These are phyloP conservation scores for Ilex paraguariensis DNA, from an alignment of 305 asterid species.

Conservation along the genomic window DNA sequence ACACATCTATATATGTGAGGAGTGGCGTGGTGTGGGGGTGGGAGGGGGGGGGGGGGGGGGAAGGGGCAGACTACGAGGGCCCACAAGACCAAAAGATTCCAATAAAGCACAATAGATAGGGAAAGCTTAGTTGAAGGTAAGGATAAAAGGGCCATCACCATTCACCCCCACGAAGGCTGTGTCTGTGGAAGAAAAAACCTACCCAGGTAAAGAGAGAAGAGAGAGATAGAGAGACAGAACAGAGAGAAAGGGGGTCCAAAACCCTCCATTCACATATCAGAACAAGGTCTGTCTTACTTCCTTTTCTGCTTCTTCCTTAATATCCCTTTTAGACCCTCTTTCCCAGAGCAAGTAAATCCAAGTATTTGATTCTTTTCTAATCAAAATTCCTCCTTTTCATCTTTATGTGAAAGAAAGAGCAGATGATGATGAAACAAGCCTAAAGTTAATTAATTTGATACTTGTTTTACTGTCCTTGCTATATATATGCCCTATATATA, in stretches of 20 bases:
- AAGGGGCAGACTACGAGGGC: constrained; percentile 6
- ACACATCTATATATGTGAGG: constrained; percentile 41
- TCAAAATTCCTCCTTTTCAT: constrained; percentile 34
- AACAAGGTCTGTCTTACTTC: constrained; percentile 34
- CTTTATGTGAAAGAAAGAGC: constrained; percentile 29
- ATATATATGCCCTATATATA: not conserved
- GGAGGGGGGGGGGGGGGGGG: not conserved
- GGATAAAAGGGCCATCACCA: constrained; percentile 46
- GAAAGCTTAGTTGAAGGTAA: constrained; percentile 31
- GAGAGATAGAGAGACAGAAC: not conserved
- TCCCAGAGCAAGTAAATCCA: constrained; percentile 28
- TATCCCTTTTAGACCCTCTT: constrained; percentile 22
- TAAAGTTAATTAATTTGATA: constrained; percentile 26
- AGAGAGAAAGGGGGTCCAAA: constrained; percentile 3
- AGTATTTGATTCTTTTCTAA: constrained; percentile 19
- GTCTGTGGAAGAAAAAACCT: constrained; percentile 18
- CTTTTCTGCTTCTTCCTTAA: constrained; percentile 16
- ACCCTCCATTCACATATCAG: constrained; percentile 9
- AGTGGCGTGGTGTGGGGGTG: constrained; percentile 8
- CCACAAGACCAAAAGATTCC: constrained; percentile 34
- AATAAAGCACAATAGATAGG: constrained; percentile 31
- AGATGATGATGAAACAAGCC: constrained; percentile 29
- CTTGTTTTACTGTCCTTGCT: constrained; percentile 10
- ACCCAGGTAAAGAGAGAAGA: not conserved
- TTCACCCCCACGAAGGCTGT: constrained; percentile 23